phyloP scores from a whole-genome alignment of 306 rosid species.

The Prunus fruticosa region DNA sequence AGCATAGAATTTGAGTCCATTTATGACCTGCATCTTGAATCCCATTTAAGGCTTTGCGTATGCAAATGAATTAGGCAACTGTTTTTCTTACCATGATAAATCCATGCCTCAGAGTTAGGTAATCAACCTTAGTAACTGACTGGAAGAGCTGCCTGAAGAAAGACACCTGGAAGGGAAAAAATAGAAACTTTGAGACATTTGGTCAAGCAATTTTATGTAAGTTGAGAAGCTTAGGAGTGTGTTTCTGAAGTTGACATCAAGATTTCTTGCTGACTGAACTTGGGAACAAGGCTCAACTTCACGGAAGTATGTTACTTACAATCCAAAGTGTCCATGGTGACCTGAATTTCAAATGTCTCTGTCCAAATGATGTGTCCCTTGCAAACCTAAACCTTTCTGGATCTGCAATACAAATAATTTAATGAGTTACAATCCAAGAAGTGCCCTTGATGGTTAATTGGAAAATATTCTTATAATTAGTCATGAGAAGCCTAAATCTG shows the following conservation, averaged over 20 bases:
- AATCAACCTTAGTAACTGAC: conserved; percentile 72
- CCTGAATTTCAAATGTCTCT: conserved; percentile 53
- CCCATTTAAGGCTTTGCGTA: background rate
- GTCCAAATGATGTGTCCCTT: conserved; percentile 83
- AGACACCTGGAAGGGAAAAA: conserved; percentile 46
- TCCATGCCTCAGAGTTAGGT: conserved; percentile 76
- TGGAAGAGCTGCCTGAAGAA: conserved; percentile 81
- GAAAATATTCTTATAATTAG: background rate
- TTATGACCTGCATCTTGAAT: background rate
- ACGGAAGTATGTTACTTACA: conserved; percentile 29
- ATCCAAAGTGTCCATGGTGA: conserved; percentile 59
- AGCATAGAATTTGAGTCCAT: background rate
- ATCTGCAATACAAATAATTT: conserved; percentile 41
- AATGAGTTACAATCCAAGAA: background rate
- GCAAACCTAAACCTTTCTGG: conserved; percentile 82
- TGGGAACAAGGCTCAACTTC: background rate
- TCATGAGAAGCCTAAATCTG: background rate
- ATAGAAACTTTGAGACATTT: background rate
- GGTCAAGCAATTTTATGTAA: too few species aligned
- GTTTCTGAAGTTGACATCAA: background rate
- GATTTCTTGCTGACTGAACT: background rate
- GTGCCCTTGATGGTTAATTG: too few species aligned
- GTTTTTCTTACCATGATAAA: conserved; percentile 61
- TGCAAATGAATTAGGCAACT: background rate
- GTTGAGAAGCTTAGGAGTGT: background rate